Evolutionary conservation across 768 basidiomycete species (phyloP).

Genomic region (Naganishia vaughanmartiniae): DNA sequence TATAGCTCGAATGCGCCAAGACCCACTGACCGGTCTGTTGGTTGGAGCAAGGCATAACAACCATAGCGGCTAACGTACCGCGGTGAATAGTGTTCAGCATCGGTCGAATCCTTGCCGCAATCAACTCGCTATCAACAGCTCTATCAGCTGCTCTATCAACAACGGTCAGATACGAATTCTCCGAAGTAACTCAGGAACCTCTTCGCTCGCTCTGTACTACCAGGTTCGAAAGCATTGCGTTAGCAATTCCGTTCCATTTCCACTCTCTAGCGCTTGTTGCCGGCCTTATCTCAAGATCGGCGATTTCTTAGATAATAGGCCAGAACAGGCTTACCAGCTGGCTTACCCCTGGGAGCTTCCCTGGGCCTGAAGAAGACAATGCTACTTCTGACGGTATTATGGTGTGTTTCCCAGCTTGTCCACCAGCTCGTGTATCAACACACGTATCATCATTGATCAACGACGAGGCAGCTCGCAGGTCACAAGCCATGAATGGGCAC

Average conservation of each 20-base stretch:
- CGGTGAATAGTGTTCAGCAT: neutral
- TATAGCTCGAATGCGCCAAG: neutral
- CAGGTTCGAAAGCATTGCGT: neutral
- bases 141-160: too few relatives aligned
- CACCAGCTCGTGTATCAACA: too few relatives aligned
- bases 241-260: neutral
- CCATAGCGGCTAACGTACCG: neutral
- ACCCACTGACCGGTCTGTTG: neutral
- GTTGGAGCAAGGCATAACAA: neutral
- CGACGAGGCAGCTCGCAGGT: too few relatives aligned
- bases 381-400: too few relatives aligned
- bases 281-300: conserved; percentile 2
- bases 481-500: too few relatives aligned
- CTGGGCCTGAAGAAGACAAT: too few relatives aligned
- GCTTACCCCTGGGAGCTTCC: too few relatives aligned
- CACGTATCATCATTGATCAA: too few relatives aligned
- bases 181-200: neutral
- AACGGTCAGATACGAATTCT: neutral
- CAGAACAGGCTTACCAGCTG: too few relatives aligned
- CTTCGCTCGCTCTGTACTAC: neutral
- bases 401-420: too few relatives aligned
- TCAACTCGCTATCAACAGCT: too few relatives aligned
- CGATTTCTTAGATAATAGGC: neutral
- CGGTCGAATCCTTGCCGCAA: neutral
- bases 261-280: neutral